Base-by-base conservation (phyloP, 2,329 filamentous ascomycete genomes). In the Juglanconis juglandina region DNA sequence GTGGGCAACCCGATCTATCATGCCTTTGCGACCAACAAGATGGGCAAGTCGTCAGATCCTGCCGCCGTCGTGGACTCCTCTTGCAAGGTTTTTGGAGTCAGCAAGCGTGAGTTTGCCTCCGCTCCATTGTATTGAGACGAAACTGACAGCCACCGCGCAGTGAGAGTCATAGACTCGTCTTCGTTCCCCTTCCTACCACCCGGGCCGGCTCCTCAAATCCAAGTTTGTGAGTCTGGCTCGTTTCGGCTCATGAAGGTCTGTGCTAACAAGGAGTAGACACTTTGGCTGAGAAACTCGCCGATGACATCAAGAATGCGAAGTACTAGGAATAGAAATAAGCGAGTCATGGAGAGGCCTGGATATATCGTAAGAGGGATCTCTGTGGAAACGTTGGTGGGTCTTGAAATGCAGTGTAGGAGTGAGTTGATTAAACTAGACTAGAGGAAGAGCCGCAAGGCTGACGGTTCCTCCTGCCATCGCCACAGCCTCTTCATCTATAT, bases 21-120 rank as follows among this genome's bases (percentile, higher is more conserved):
- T 63, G 69, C 71, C 0, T 58, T 66, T 4, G 68, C 68, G 8
- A 74, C 73, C 0, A 75, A 71, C 58, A 72, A 68, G 13, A 78
- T 77, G 73, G 75, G 75, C 1, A 68, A 56, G 39, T 17, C n/a
- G 1, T 34, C 30, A 4, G 57, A 62, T 11, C 14, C 33, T 2
- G 34, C 35, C 9, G 47, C 56, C 3, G 60, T 62, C 7, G 52
- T 62, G 30, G 60, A 46, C 3, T 30, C 47, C 1, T 14, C 35
- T 0, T 56, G 51, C 4, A 35, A 42, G 6, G 60, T 62, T 14
- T 41, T 52, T 46, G 60, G 60, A 1, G 53, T 60, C 35, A 39
- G 35, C 7, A 50, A 41, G 33, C 39, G 54, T 56, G 49, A 41
- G 54, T 50, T 24, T 24, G 24, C 33, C 32, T 37, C n/a, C 4